Conservation (phyloP, 2,329 filamentous ascomycete species). For the Trichophaea hybrida region DNA sequence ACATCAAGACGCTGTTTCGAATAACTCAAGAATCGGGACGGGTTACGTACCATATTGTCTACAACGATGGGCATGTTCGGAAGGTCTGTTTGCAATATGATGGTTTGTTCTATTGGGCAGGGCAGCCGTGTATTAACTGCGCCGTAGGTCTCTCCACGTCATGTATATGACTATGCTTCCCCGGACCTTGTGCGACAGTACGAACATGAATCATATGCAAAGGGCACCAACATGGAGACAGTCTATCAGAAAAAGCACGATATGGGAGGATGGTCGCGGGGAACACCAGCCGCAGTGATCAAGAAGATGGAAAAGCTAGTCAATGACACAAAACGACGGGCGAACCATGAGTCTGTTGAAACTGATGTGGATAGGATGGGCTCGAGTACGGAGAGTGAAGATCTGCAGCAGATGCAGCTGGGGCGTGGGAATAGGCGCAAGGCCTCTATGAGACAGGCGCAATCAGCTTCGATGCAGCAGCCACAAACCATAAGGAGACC, state of each 20-base stretch:
- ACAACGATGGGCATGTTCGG: neutral
- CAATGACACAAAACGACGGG: neutral
- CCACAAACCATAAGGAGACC: neutral
- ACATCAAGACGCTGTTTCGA: neutral
- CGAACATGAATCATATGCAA: neutral
- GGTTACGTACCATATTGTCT: conserved; percentile 3
- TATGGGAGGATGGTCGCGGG: neutral
- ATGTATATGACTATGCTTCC: neutral
- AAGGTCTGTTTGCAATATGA: neutral
- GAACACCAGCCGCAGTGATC: neutral
- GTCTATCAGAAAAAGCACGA: neutral
- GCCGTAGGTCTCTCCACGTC: neutral
- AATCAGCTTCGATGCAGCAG: neutral
- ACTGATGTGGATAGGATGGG: neutral
- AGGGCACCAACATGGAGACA: neutral
- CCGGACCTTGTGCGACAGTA: neutral
- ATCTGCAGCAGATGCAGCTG: neutral
- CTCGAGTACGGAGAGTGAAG: neutral
- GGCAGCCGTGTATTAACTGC: neutral
- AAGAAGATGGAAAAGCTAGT: conserved; percentile 4
- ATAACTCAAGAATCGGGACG: conserved; percentile 2
- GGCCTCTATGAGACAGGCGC: neutral
- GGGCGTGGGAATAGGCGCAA: neutral
- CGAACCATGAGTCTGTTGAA: neutral
- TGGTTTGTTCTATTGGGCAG: neutral